These are phyloP conservation scores for Saccharomycopsis babjevae DNA, from an alignment of 805 yeast species.

Conservation along the genomic window DNA sequence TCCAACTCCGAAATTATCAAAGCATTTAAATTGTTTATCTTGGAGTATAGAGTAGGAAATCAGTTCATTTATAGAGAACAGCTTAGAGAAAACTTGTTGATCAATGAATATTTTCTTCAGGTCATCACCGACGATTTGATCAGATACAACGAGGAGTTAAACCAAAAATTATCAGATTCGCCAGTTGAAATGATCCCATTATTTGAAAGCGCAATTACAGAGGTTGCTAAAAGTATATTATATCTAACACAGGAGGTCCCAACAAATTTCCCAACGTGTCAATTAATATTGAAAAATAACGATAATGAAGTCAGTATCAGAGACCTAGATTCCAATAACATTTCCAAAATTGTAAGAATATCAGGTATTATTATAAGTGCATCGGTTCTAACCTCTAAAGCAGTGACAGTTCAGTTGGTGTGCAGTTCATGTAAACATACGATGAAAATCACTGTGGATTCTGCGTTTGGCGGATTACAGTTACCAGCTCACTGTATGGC, in stretches of 20 bases:
- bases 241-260: slow-evolving; percentile 39
- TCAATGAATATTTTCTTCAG: slow-evolving; percentile 58
- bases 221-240: slow-evolving; percentile 67
- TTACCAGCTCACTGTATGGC: slow-evolving; percentile 62
- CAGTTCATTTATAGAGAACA: slow-evolving; percentile 86
- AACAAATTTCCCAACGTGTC: slow-evolving; percentile 65
- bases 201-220: slow-evolving; percentile 74
- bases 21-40: slow-evolving; percentile 70
- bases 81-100: slow-evolving; percentile 73
- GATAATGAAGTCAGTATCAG: slow-evolving; percentile 68
- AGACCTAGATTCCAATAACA: slow-evolving; percentile 75
- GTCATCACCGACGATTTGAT: slow-evolving; percentile 80
- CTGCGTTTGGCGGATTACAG: slow-evolving; percentile 62
- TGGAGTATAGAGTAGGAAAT: slow-evolving; percentile 76
- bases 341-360: slow-evolving; percentile 79
- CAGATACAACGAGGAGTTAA: slow-evolving; percentile 80
- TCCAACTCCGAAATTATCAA: slow-evolving; percentile 59
- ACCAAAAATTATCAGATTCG: slow-evolving; percentile 72
- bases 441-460: slow-evolving; percentile 45
- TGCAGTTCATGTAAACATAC: slow-evolving; percentile 86
- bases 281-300: slow-evolving; percentile 63
- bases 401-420: slow-evolving; percentile 72
- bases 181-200: slow-evolving; percentile 83
- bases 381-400: slow-evolving; percentile 78
- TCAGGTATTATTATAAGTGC: slow-evolving; percentile 92